Evolutionary conservation across 345 rosid species (phyloP), one percentile per base, ranked within the genome.

Genomic region (Populus alba): DNA sequence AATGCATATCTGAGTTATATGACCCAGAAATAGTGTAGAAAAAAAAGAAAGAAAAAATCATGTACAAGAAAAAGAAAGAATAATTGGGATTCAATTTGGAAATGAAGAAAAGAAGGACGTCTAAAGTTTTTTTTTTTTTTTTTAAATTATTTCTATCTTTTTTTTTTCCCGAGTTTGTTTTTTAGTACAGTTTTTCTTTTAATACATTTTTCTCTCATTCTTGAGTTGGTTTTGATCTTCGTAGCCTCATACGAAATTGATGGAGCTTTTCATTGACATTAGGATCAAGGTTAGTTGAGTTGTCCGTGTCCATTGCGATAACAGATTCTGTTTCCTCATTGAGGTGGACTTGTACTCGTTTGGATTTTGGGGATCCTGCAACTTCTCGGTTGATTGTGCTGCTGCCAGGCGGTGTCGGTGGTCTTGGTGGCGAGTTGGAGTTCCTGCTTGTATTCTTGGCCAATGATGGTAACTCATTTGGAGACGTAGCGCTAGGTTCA

Each of bases 221-320:
- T 62, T 68, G 75, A 47, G 8, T 37, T 66, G 81, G 78, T 57
- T 76, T 73, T 6, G 77, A 68, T 20, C 87, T 92, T 29, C 91
- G 87, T 78, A 89, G 89, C 87, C 78, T 83, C 38, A 78, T 73
- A 3, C 86, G 88, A 71, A 85, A 86, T 62, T 79, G 79, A n/a
- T 77, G 81, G 49, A 77, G 84, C 57, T 55, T 79, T 18, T 84
- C 87, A 7, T 79, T 83, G 31, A 68, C 57, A 3, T 66, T 67
- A 80, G 85, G 6, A 83, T 81, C 35, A 72, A 77, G 6, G 86
- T 25, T n/a, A 57, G 29, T 9, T n/a, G 77, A 25, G 77, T 20
- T 41, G 66, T 65, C 69, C 3, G 70, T 38, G 23, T 87, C 86
- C 85, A 73, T 66, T 17, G 29, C 6, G 25, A 7, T 18, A 15